Base-by-base conservation (phyloP, 2,329 filamentous ascomycete species). In the Monosporascus sp. region DNA sequence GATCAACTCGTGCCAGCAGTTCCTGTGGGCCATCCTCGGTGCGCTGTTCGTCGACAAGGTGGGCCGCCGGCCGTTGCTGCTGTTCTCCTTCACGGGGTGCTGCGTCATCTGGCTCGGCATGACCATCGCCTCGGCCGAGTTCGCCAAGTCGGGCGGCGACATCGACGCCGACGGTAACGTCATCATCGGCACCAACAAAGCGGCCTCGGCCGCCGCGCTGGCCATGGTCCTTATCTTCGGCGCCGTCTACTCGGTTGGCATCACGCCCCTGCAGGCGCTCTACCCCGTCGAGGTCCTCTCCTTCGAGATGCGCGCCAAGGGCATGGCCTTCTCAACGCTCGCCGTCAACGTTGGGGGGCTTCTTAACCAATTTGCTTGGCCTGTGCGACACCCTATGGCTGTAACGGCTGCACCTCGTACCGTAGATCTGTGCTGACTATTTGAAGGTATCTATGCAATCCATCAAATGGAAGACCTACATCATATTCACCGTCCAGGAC, bases 141-240 rank as follows among this genome's bases (percentile, higher is more conserved):
- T 73, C 51, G 60, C 62, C 48, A 62, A 63, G 41, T 70, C 68
- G 2, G 64, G 65, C 35, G 57, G 59, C 9, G 67, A 67, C 24
- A 51, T 63, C 24, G 62, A 67, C 50, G 58, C 58, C 0, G 56
- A 67, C 25, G 70, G 54, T 1, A 57, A 62, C 0, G 50, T 60
- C 3, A 56, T 65, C 14, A 43, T 43, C 31, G 55, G 43, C 63
- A 66, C 57, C 53, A 75, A 74, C 63, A 39, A 64, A 8, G 57
- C 68, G 6, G 73, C 74, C 2, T 73, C 74, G 22, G 72, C 75
- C 43, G 77, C 76, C 0, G 71, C 74, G 7, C 65, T 82, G 15
- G 77, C 76, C 22, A 76, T 80, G 61, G 77, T 81, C 50, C 82
- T 81, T 66, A 67, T 82, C 39, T 81, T 80, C 55, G 76, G 76